Evolutionary conservation across 805 yeast genomes (phyloP), one percentile per base, ranked within the genome.

Genomic region (Yarrowia bubula): DNA sequence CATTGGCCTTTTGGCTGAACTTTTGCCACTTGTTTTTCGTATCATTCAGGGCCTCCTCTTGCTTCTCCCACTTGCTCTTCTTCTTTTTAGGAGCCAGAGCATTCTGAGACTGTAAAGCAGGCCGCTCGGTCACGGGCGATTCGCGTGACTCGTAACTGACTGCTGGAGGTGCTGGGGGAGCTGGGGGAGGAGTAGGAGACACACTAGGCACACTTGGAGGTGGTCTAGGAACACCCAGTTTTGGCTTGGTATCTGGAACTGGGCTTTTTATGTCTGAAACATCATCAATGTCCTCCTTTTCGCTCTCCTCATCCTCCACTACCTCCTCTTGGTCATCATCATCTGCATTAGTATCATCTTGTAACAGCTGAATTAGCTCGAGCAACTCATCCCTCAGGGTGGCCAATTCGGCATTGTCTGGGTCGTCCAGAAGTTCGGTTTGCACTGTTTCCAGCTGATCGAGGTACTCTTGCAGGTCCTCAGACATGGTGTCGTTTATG

Each of bases 261-360:
- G 8, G 28, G 10, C 53, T 32, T 15, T 8, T 1, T 10, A 15
- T 32, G 33, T 11, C 22, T 43, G 17, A 14, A 18, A 28, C 51
- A n/a, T 32, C 11, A 9, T 11, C 31, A 11, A 14, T 33, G 3
- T 31, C 35, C 9, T 14, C 47, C 15, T 11, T 22, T 9, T 22
- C 48, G 6, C 15, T 22, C 33, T 11, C 13, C 6, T 22, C 44
- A 9, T 28, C 37, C 15, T 28, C 18, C 38, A 11, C 46, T 9
- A 3, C 46, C 11, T 53, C 35, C 35, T 14, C 28, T 15, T 44
- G 9, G 18, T 8, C 17, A 14, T 38, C 42, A 7, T 51, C 58
- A 31, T 41, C 61, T 55, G 61, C 47, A 55, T 55, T 55, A 55
- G 61, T 55, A 55, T 55, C 61, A 55, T 55, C 61, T 55, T 55